A percentile compares a stretch with the other conserved stretches of the same genome.
These are phyloP conservation scores for Poronia punctata DNA, from an alignment of 495 filamentous ascomycete species.

Conservation along the genomic window DNA sequence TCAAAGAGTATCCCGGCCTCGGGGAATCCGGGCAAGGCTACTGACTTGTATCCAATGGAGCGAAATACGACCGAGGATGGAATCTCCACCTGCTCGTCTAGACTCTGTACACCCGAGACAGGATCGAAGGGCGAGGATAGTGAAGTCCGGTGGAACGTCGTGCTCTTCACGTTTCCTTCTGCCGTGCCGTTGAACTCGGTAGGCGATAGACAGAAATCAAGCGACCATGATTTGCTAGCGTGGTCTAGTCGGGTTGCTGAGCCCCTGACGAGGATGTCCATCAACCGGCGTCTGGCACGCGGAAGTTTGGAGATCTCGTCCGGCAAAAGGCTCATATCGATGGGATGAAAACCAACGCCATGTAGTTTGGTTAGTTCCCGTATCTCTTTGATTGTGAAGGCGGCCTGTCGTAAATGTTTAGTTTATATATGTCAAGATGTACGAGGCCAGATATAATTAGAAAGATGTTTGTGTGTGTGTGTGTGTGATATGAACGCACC, in stretches of 20 bases:
- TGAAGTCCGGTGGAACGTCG: conserved; percentile 60
- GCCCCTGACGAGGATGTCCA: conserved; percentile 72
- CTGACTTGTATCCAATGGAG: conserved; percentile 86
- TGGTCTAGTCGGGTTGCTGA: conserved; percentile 42
- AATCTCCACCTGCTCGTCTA: conserved; percentile 34
- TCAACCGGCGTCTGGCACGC: conserved; percentile 65
- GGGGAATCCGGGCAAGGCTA: conserved; percentile 64
- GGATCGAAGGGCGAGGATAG: conserved; percentile 41
- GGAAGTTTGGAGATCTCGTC: conserved; percentile 57
- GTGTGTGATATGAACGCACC: conserved; percentile 35
- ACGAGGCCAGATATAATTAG: conserved; percentile 6
- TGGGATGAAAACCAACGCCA: conserved; percentile 60
- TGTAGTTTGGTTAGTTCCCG: conserved; percentile 80
- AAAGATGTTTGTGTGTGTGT: no score
- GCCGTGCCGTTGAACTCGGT: conserved; percentile 53
- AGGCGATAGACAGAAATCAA: conserved; percentile 77
- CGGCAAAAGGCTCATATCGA: conserved; percentile 59
- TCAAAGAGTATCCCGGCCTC: conserved; percentile 80
- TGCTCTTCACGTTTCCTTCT: conserved; percentile 43
- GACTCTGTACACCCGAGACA: conserved; percentile 45
- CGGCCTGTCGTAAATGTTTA: conserved; percentile 49
- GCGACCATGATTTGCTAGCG: conserved; percentile 65
- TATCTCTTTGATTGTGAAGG: conserved; percentile 91
- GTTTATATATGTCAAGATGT: no score
- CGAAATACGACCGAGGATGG: conserved; percentile 70